Conservation (phyloP, 495 filamentous ascomycete species). For the Bathelium albidoporum region DNA sequence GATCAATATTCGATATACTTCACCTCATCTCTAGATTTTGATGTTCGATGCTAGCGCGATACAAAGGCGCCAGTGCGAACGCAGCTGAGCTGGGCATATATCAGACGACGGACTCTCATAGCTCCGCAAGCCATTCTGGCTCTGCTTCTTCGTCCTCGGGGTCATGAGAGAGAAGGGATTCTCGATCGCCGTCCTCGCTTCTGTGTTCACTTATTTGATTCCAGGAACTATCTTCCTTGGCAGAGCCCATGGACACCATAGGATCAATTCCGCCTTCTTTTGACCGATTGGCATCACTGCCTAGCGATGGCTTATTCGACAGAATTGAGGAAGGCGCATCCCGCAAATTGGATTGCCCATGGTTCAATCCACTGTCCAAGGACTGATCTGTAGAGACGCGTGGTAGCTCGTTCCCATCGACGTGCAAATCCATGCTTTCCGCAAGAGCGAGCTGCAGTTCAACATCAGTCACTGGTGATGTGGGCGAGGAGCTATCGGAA, state of each 20-base stretch:
- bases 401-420: not conserved
- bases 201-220: not conserved
- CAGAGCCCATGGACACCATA: not conserved
- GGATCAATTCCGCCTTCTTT: not conserved
- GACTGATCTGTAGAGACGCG: not conserved
- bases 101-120: not conserved
- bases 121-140: slow-evolving; percentile 46
- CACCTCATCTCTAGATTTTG: too few species aligned
- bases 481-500: not conserved
- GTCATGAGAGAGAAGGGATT: slow-evolving; percentile 44
- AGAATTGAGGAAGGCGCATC: too few species aligned
- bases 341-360: too few species aligned
- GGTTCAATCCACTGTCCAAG: not conserved
- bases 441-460: not conserved
- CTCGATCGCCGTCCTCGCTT: slow-evolving; percentile 15
- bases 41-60: too few species aligned
- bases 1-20: too few species aligned
- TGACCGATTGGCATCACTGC: not conserved
- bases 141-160: slow-evolving; percentile 61
- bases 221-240: not conserved
- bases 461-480: not conserved
- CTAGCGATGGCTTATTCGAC: too few species aligned
- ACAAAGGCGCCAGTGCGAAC: too few species aligned
- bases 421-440: not conserved
- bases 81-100: too few species aligned